Base-by-base conservation (phyloP, 1,284 basidiomycete species). In the Papiliotrema laurentii region DNA sequence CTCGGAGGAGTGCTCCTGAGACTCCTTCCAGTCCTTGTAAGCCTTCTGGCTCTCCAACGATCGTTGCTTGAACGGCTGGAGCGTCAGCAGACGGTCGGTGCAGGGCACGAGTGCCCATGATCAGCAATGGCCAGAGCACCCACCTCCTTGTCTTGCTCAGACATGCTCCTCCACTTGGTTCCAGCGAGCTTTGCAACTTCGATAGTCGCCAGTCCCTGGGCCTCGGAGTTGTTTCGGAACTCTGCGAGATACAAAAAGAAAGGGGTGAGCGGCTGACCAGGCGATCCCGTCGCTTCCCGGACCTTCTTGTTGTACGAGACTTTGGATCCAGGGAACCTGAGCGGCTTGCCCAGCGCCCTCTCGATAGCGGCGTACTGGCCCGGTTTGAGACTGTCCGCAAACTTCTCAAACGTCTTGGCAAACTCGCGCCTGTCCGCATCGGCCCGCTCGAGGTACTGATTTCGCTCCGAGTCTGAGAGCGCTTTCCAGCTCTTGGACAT, bases 61-160 rank as follows among this genome's bases (percentile, higher is more conserved):
- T n/a, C n/a, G n/a, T n/a, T n/a, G n/a, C n/a, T n/a, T n/a, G n/a
- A n/a, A n/a, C n/a, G n/a, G n/a, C n/a, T n/a, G n/a, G n/a, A n/a
- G n/a, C 22, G 27, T 16, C 19, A 44, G 22, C 5, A 22, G 33
- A 27, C 18, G 14, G 14, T 1, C 27, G 18, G 11, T 10, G n/a
- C 4, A 38, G 26, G 16, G 9, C 43, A 33, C 25, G n/a, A n/a
- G n/a, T n/a, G n/a, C n/a, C n/a, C n/a, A n/a, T n/a, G n/a, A n/a
- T n/a, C n/a, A n/a, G n/a, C n/a, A n/a, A n/a, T n/a, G n/a, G n/a
- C n/a, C n/a, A n/a, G n/a, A n/a, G n/a, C n/a, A 62, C 65, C 54
- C 49, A 69, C 68, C 54, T 58, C 36, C 53, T 66, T 64, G 45
- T 66, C 61, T 10, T 37, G 50, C 5, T 60, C 58, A 16, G 49